Evolutionary conservation across 1,284 basidiomycete genomes (phyloP), one percentile per base, ranked within the genome.

Genomic region (Apiotrichum gamsii): DNA sequence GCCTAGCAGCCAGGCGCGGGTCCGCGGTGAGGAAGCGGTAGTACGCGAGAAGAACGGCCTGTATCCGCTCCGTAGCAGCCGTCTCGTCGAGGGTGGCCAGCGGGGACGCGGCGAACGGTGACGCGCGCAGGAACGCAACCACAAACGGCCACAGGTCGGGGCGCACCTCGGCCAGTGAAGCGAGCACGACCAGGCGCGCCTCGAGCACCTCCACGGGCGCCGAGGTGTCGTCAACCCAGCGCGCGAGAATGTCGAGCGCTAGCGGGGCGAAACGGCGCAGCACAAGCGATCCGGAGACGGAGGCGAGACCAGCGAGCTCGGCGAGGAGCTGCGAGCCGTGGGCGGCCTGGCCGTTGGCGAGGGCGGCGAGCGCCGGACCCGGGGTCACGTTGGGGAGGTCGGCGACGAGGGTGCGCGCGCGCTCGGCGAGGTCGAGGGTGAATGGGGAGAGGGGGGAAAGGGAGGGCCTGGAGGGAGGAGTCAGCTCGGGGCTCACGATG

Each of bases 21-120:
- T 88, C 88, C 35, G 81, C 81, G 56, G 78, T 77, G 13, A 90
- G 75, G 33, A 93, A 77, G 31, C 90, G 83, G 61, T 85, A 86
- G 63, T 90, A 87, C 1, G 85, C 80, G 34, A 93, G 76, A 14
- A 94, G 78, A 0, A 85, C 68, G 21, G 75, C 73, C 31, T 90
- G 86, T 5, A 88, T 70, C 15, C 76, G 74, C 11, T 62, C 8
- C 82, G 78, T 13, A 70, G 55, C 0, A 75, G 66, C 20, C 83
- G 71, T 9, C 0, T 41, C 38, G 5, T 49, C 21, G 33, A 65
- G 40, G 28, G 53, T 39, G 5, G 58, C 39, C 2, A 67, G 51
- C 11, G 61, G 64, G 0, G 61, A 62, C 3, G 51, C 20, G 1
- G 38, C 35, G 52, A 67, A 66, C 4, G 61, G 68, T 0, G 62